Percentiles rank a stretch among this genome's conserved stretches.
These are phyloP conservation scores for Lindgomyces ingoldianus DNA, from an alignment of 495 filamentous ascomycete species.

Conservation along the genomic window DNA sequence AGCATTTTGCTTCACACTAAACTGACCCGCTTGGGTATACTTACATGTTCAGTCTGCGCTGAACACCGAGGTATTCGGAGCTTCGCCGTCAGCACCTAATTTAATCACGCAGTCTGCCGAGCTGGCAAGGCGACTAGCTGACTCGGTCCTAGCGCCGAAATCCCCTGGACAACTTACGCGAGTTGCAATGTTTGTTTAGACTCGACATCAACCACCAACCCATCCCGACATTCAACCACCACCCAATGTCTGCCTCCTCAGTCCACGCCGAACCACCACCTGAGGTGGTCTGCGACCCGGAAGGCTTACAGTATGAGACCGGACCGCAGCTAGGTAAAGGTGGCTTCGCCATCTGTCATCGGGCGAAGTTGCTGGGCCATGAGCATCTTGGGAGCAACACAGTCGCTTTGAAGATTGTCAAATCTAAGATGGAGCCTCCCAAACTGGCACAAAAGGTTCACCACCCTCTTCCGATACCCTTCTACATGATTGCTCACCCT, in stretches of 20 bases:
- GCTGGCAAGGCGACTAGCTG: neutral
- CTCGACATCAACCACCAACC: neutral
- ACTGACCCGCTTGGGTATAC: too few species aligned
- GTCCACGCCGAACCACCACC: constrained; percentile 56
- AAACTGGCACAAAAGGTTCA: constrained; percentile 86
- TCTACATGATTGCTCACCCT: constrained; percentile 43
- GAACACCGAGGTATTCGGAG: too few species aligned
- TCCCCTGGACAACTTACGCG: constrained; percentile 26
- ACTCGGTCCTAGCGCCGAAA: constrained; percentile 2
- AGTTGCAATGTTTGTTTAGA: constrained; percentile 27
- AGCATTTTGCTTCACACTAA: too few species aligned
- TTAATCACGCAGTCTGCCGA: neutral
- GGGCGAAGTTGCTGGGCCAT: constrained; percentile 66
- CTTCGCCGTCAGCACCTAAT: too few species aligned
- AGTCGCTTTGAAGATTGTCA: constrained; percentile 88
- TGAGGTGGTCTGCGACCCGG: constrained; percentile 70
- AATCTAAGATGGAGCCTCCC: constrained; percentile 79
- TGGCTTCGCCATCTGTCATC: constrained; percentile 90
- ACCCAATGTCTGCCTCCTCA: constrained; percentile 42
- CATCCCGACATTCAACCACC: constrained; percentile 19
- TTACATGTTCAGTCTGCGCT: too few species aligned
- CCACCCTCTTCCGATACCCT: neutral
- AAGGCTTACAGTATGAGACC: constrained; percentile 76
- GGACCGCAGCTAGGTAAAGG: constrained; percentile 88
- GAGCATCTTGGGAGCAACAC: constrained; percentile 55